These are phyloP conservation scores for Zopfia rhizophila DNA, from an alignment of 2,329 filamentous ascomycete genomes.

Conservation along the genomic window DNA sequence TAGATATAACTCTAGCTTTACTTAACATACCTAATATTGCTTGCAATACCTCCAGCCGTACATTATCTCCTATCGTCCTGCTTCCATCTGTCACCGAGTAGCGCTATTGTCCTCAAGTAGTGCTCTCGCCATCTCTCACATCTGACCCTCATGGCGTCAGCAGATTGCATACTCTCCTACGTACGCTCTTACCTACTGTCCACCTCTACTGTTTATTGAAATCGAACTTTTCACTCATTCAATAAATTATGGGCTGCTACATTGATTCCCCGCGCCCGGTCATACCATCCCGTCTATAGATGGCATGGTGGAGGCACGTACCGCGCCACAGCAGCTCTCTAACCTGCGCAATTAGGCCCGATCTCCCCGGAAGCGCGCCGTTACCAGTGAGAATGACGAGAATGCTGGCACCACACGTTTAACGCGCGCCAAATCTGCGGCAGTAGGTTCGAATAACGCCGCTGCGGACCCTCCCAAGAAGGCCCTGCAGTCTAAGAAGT, in stretches of 20 bases:
- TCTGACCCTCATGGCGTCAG: no score
- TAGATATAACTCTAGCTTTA: slow-evolving; percentile 42
- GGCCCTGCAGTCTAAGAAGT: slow-evolving; percentile 56
- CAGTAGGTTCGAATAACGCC: slow-evolving; percentile 63
- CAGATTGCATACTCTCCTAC: no score
- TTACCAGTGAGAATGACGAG: slow-evolving; percentile 95
- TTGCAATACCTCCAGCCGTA: slow-evolving; percentile 67
- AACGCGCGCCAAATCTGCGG: slow-evolving; percentile 91
- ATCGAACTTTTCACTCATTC: no score
- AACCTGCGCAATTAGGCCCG: slow-evolving; percentile 68
- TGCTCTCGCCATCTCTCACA: no score
- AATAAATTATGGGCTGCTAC: no score
- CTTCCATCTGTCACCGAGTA: slow-evolving; percentile 16
- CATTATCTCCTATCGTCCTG: slow-evolving; percentile 45
- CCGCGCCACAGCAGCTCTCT: slow-evolving; percentile 45
- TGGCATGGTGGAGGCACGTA: slow-evolving; percentile 11
- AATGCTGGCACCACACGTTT: slow-evolving; percentile 82
- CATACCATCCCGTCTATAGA: no score
- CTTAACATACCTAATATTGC: slow-evolving; percentile 50
- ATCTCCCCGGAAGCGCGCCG: slow-evolving; percentile 76
- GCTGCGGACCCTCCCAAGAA: slow-evolving; percentile 69
- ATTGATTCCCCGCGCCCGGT: no score
- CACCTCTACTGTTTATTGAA: no score
- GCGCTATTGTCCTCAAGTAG: no score
- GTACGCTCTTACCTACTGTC: no score